Evolutionary conservation across 495 filamentous ascomycete species (phyloP).

Genomic region (Podospora pseudopauciseta): DNA sequence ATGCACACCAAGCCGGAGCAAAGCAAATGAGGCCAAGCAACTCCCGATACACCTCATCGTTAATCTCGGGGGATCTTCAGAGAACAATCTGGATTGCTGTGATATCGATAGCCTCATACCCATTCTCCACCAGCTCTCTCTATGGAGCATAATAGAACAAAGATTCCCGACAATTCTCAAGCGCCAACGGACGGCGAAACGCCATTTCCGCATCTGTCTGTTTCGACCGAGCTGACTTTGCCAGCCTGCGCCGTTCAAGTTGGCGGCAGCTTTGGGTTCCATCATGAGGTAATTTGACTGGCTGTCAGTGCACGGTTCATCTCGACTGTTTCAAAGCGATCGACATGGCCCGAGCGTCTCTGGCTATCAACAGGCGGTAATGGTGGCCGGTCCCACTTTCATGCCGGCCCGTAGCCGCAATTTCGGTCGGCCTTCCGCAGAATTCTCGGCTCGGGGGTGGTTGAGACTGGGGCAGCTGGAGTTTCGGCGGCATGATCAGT

Average conservation of each 20-base stretch:
- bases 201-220: not conserved
- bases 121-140: not conserved
- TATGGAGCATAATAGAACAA: too few relatives aligned
- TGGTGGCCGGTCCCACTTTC: not conserved
- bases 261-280: not conserved
- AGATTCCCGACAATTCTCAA: not conserved
- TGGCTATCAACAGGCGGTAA: not conserved
- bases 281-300: not conserved
- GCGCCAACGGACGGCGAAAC: conserved; percentile 5
- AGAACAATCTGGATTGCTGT: not conserved
- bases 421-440: not conserved
- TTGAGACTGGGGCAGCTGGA: not conserved
- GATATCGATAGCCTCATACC: not conserved
- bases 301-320: not conserved
- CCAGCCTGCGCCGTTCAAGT: conserved; percentile 1
- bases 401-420: not conserved
- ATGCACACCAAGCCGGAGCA: conserved; percentile 3
- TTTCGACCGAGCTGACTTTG: not conserved
- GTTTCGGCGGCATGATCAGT: not conserved
- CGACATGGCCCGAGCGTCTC: not conserved
- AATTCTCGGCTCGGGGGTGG: not conserved
- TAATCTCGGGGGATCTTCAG: conserved; percentile 3
- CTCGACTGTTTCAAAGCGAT: not conserved
- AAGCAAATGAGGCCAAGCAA: conserved; percentile 5
- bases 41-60: not conserved